Evolutionary conservation across 352 stramenopile genomes (phyloP), one percentile per base, ranked within the genome.

Genomic region (Globisporangium megalacanthum): DNA sequence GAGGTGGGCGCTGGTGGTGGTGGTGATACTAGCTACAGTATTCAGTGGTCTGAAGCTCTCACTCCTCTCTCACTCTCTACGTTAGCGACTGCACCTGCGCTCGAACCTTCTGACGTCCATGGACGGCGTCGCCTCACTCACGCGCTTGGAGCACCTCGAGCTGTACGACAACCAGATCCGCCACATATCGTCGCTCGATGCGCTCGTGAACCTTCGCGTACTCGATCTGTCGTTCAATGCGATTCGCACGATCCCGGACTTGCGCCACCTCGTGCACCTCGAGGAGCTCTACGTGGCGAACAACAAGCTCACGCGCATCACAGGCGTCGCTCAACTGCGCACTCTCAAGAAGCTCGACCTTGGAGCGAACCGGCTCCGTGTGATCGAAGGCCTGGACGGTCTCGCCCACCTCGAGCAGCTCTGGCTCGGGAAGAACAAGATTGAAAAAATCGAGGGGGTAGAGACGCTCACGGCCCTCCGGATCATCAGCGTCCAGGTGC

Each of bases 361-460:
- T 6, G 96, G 96, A 31, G 95, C 96, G n/a, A 99, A 99, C 66
- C 76, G 94, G n/a, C 64, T 97, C 49, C 89, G 95, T 6, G 70
- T 75, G 22, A 98, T 99, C 62, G 84, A 97, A 51, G 93, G 97
- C 29, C 62, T 99, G 5, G 72, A 93, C 20, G 75, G 81, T 17
- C 75, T 98, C 22, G 72, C 72, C 0, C 84, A 89, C 49, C 70
- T 99, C 7, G 89, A 98, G 69, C 87, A 99, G 65, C 73, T 99
- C 25, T 99, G 96, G 96, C 72, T 99, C 6, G 97, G 97, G 7
- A 99, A 98, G 62, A 99, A 99, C 79, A 99, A 98, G 65, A 98
- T 99, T 71, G 91, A 96, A 64, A 70, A 75, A 50, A 97, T 99
- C 48, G 57, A 89, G 46, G 85, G 83, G 1, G 70, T 98, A 14